Conservation (phyloP, 1,284 basidiomycete genomes). For the Ganoderma sp. region DNA sequence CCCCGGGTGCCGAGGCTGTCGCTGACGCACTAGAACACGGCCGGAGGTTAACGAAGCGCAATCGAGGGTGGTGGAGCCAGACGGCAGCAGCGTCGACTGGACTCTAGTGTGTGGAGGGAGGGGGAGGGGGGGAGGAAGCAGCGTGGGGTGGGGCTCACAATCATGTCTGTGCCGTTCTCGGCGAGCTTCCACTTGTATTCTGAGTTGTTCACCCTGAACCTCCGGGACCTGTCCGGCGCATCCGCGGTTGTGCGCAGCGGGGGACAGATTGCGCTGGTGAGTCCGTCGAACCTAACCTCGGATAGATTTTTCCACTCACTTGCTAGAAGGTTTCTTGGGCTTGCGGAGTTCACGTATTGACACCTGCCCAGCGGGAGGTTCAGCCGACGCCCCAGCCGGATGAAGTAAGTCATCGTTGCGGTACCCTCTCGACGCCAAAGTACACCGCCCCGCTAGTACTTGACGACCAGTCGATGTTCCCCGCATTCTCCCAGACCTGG, state of each 20-base stretch:
- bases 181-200: conserved; percentile 67
- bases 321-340: conserved; percentile 55
- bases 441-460: conserved; percentile 50
- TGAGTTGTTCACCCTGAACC: conserved; percentile 55
- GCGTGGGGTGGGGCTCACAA: conserved; percentile 45
- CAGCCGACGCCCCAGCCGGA: conserved; percentile 7
- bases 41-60: conserved; percentile 15
- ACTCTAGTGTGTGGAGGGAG: not conserved
- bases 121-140: conserved; percentile 1
- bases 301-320: conserved; percentile 43
- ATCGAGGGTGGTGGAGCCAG: not conserved
- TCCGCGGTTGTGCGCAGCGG: not conserved
- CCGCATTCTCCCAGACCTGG: conserved; percentile 54
- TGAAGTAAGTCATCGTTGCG: not conserved
- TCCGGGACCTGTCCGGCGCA: conserved; percentile 49
- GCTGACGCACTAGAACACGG: conserved; percentile 53
- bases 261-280: not conserved
- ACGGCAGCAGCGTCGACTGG: not conserved
- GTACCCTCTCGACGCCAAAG: conserved; percentile 58
- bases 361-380: conserved; percentile 41
- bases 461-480: conserved; percentile 58
- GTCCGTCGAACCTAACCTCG: conserved; percentile 3
- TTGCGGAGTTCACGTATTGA: conserved; percentile 55
- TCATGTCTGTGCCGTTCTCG: conserved; percentile 52
- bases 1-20: conserved; percentile 43